Evolutionary conservation across 192 early-diverging fungal species (phyloP).

Genomic region (Backusella circina): DNA sequence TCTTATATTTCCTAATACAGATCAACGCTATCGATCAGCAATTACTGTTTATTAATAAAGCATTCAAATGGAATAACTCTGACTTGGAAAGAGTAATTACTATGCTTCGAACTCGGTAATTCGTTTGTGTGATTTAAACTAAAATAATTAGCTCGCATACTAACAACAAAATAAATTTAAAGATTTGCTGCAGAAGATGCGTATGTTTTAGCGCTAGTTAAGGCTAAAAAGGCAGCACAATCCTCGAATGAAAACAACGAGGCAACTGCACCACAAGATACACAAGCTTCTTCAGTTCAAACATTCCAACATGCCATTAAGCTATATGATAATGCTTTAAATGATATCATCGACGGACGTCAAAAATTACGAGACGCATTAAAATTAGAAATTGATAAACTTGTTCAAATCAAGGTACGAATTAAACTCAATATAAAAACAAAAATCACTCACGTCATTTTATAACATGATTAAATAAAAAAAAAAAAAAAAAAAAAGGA

Average conservation of each 20-base stretch:
- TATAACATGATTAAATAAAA: neutral
- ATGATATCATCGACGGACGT: constrained; percentile 14
- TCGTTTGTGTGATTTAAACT: neutral
- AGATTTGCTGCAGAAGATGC: constrained; percentile 26
- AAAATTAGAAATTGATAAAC: constrained; percentile 14
- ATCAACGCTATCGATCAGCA: constrained; percentile 21
- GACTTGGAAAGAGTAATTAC: constrained; percentile 24
- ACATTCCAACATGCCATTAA: constrained; percentile 7
- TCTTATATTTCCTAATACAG: neutral
- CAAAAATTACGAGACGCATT: constrained; percentile 18
- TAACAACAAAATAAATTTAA: neutral
- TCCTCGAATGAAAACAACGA: neutral
- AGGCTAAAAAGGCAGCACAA: neutral
- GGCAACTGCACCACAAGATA: neutral
- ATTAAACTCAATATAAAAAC: neutral
- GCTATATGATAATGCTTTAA: constrained; percentile 2
- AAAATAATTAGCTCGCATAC: neutral
- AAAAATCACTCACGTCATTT: neutral
- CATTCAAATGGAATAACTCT: constrained; percentile 19
- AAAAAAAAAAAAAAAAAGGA: neutral
- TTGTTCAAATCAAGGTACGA: constrained; percentile 11
- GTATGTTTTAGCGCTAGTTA: constrained; percentile 8
- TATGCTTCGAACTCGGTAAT: constrained; percentile 23
- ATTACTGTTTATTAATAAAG: constrained; percentile 24
- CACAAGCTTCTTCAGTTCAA: neutral